Conservation (phyloP, 2,329 filamentous ascomycete species). For the Phialemonium atrogriseum region DNA sequence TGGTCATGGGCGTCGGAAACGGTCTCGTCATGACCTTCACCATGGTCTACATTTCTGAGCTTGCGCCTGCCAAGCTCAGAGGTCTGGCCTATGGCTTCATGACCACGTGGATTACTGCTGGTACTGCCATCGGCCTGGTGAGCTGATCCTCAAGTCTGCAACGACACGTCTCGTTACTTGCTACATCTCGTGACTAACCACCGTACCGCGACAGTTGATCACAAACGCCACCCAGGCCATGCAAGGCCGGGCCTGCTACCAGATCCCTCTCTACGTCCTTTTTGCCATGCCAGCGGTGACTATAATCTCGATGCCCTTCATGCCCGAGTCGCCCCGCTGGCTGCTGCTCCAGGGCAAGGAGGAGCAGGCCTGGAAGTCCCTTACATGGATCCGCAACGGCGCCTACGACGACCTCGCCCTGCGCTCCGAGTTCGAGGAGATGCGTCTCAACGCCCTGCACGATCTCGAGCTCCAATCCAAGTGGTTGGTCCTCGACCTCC, state of each 20-base stretch:
- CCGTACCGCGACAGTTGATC: too few species aligned
- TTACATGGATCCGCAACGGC: constrained; percentile 7
- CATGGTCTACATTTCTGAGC: constrained; percentile 6
- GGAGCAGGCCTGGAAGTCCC: constrained; percentile 4
- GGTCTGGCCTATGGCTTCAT: constrained; percentile 6
- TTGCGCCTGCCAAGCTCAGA: constrained; percentile 4
- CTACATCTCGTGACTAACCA: too few species aligned
- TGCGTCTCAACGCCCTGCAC: constrained; percentile 5
- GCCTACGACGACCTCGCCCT: constrained; percentile 6
- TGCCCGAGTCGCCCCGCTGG: constrained; percentile 8
- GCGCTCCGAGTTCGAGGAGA: constrained; percentile 6
- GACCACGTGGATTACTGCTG: constrained; percentile 6
- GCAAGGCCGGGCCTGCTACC: constrained; percentile 4
- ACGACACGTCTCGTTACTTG: too few species aligned
- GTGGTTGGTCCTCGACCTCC: constrained; percentile 5
- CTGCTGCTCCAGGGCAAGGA: constrained; percentile 5
- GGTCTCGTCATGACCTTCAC: constrained; percentile 7
- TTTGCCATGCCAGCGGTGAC: constrained; percentile 3
- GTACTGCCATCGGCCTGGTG: constrained; percentile 3
- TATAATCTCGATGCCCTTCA: constrained; percentile 3
- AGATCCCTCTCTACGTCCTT: constrained; percentile 7
- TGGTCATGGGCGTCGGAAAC: constrained; percentile 7
- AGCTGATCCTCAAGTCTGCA: too few species aligned
- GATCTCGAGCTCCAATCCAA: constrained; percentile 4
- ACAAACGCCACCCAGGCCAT: constrained; percentile 2